Evolutionary conservation across 306 rosid genomes (phyloP), one percentile per base, ranked within the genome.

Genomic region (Castanopsis chinensis): DNA sequence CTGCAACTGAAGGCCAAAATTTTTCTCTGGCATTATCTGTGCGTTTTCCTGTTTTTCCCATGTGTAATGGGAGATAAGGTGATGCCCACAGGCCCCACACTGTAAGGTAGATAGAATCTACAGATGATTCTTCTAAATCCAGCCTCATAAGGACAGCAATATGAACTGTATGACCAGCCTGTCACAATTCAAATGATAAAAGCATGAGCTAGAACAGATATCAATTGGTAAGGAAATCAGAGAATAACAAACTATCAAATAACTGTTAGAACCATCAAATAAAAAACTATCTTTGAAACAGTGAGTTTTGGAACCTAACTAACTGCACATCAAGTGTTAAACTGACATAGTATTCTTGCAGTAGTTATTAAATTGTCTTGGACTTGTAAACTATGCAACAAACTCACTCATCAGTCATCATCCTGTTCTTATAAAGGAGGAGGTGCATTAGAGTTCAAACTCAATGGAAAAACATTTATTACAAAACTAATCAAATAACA

Each of bases 81-180:
- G 99, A 95, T 25, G 99, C 96, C 99, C 98, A 37, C 45, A 7
- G 11, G 45, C 11, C 45, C 45, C 45, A 95, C 45, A 89, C 94
- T 0, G 97, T 90, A 71, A 95, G 85, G 78, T 92, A 95, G 20
- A 95, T 81, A 55, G 98, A 83, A 32, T 90, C 97, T 49, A 79
- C 74, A 0, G 92, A 81, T 25, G 88, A 84, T 84, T 95, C 94
- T 82, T 91, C 94, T 33, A 95, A 27, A 85, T 95, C 98, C 86
- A 91, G 90, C 88, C 98, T 91, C 94, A 90, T 85, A 51, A 95
- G 91, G 76, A 95, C 99, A 72, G 96, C 99, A 49, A 95, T 85
- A 82, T 92, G 98, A 84, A 91, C 80, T 17, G 98, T 87, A 80
- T 95, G 87, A 69, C 97, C 98, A 79, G 78, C 96, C 98, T 95